These are phyloP conservation scores for Jamesozyma rosinii DNA, from an alignment of 805 yeast species.

Conservation along the genomic window DNA sequence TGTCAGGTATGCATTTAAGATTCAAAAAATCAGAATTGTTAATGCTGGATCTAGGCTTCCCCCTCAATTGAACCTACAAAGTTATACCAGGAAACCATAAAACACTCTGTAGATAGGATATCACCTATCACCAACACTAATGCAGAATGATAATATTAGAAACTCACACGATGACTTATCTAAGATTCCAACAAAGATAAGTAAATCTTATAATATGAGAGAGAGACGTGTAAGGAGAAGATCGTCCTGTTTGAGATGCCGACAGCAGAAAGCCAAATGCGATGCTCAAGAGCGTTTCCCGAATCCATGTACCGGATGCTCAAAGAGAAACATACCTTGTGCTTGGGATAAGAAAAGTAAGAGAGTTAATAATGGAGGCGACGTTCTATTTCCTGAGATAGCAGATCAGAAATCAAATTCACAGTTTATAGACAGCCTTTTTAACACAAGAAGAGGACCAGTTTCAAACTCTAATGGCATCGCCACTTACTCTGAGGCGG, in stretches of 20 bases:
- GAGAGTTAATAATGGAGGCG: slow-evolving; percentile 76
- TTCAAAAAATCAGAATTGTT: too few relatives aligned
- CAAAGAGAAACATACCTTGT: slow-evolving; percentile 59
- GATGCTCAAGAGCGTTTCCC: slow-evolving; percentile 72
- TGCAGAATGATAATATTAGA: background rate
- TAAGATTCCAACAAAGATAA: background rate
- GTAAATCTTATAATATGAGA: background rate
- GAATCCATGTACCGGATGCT: slow-evolving; percentile 72
- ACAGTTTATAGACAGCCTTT: too few relatives aligned
- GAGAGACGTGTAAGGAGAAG: slow-evolving; percentile 9
- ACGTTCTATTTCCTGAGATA: too few relatives aligned
- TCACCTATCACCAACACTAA: background rate
- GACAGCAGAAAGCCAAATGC: slow-evolving; percentile 89
- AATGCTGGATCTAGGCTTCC: too few relatives aligned
- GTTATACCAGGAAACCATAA: too few relatives aligned
- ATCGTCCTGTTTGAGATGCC: slow-evolving; percentile 88
- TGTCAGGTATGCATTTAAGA: too few relatives aligned
- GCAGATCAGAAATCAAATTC: too few relatives aligned
- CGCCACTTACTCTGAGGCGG: background rate
- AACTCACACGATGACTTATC: background rate
- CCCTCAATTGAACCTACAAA: too few relatives aligned
- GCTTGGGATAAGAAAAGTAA: slow-evolving; percentile 73
- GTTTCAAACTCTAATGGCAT: background rate
- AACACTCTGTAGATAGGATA: too few relatives aligned
- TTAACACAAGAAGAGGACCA: too few relatives aligned